Base-by-base conservation (phyloP, 257 asterid species). In the Nicotiana paniculata region DNA sequence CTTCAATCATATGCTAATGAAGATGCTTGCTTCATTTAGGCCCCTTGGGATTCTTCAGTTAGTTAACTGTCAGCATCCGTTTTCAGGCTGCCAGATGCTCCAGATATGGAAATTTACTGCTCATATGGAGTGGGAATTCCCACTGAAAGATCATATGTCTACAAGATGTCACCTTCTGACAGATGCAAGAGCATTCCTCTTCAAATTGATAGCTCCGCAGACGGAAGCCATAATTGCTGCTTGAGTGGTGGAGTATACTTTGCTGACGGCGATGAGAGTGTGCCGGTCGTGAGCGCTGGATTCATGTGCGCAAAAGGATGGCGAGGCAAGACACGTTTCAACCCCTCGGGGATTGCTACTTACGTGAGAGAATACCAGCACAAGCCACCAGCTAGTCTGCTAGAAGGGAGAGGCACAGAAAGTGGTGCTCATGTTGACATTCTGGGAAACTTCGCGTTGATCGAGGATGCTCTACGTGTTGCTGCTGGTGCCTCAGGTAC, bases 231-330 rank as follows among this genome's bases (percentile, higher is more conserved):
- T 55, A 90, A 84, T 43, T 88, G 91, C 58, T 96, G 99, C 91
- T 81, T 96, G 81, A 93, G 85, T 84, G 93, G 94, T 1, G 98
- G 98, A 51, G 97, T 93, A 3, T 84, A 90, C 84, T 90, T 89
- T 58, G 92, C 85, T 1, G 99, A 93, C 17, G 99, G 98, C 0
- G 99, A 96, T 30, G 97, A 91, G 62, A 90, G 89, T 1, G 92
- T 93, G 16, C 95, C 97, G 0, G 89, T 89, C 21, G 11, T 94
- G 59, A 92, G 99, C 4, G 93, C 97, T 1, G 97, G 97, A 7
- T 94, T 88, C 90, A 93, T 94, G 98, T 91, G 96, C n/a, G 92
- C 97, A 54, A 92, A 92, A 84, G 97, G 94, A 5, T 96, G 98
- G 97, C 76, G 92, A 78, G 97, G 97, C 15, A 91, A 74, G 69